Percentiles rank a stretch among this genome's conserved stretches.
These are phyloP conservation scores for Obelidium mucronatum DNA, from an alignment of 192 early-diverging fungal genomes.

Conservation along the genomic window DNA sequence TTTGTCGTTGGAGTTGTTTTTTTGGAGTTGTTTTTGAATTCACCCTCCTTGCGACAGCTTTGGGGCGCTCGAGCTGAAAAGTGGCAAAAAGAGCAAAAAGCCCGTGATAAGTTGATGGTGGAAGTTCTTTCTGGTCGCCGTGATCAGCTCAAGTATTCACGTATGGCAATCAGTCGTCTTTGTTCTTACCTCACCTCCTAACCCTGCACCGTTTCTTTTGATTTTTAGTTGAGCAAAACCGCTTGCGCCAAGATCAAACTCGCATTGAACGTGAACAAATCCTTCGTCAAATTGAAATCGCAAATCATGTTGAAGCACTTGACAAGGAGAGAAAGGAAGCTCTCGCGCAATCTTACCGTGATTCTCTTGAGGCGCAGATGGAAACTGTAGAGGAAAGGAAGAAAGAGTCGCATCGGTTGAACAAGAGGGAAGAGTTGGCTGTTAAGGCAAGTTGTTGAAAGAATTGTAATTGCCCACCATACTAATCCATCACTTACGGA, in stretches of 20 bases:
- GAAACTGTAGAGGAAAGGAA: slow-evolving; percentile 37
- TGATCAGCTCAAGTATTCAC: slow-evolving; percentile 50
- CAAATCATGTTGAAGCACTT: slow-evolving; percentile 39
- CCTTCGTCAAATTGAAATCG: slow-evolving; percentile 43
- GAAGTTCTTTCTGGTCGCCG: slow-evolving; percentile 55
- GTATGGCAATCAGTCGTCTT: slow-evolving; percentile 33
- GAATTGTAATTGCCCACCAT: not conserved
- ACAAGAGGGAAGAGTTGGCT: slow-evolving; percentile 27
- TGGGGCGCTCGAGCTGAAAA: slow-evolving; percentile 58
- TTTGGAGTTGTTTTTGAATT: not conserved
- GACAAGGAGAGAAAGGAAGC: slow-evolving; percentile 31
- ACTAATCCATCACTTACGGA: not conserved
- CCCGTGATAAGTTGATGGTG: slow-evolving; percentile 59
- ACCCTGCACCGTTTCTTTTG: too few relatives aligned
- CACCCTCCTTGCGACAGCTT: slow-evolving; percentile 31
- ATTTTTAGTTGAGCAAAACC: slow-evolving; percentile 37
- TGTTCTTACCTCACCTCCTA: not conserved
- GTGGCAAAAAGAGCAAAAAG: slow-evolving; percentile 56
- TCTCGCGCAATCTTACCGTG: slow-evolving; percentile 33
- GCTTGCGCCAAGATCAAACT: slow-evolving; percentile 37
- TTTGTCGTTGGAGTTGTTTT: not conserved
- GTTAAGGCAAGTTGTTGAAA: slow-evolving; percentile 23
- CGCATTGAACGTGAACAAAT: slow-evolving; percentile 45
- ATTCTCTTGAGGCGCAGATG: slow-evolving; percentile 50
- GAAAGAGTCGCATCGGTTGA: slow-evolving; percentile 22